Evolutionary conservation across 805 yeast genomes (phyloP), one percentile per base, ranked within the genome.

Genomic region (Metschnikowia hibisci): DNA sequence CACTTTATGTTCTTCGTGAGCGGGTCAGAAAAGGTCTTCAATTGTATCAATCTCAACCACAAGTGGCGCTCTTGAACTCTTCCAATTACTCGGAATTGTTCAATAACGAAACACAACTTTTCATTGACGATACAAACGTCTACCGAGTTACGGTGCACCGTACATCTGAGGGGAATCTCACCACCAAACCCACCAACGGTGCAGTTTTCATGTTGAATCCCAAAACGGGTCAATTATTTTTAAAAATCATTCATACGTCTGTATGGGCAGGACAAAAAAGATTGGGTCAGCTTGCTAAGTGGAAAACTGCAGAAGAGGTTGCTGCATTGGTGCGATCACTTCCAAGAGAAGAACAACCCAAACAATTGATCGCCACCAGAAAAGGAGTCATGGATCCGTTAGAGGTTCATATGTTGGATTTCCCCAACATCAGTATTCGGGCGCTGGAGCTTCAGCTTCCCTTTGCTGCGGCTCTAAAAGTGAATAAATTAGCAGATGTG

Each of bases 281-380:
- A 55, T 73, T 91, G 47, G 84, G 93, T 23, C 97, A 93, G 58
- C 67, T 93, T 51, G 90, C 98, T 1, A 93, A 93, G 60, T 93
- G 99, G 99, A 93, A 91, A 61, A 82, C 98, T 1, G 98, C 99
- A 0, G 99, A 93, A 64, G 98, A 91, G 63, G 95, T 88, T 16
- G 91, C 96, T 12, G 95, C 96, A 0, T 69, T 93, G 50, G 77
- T 93, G 14, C 74, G 96, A 33, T 87, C 97, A 0, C 66, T 93
- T 42, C 97, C 97, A 0, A 74, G 80, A 42, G 97, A 91, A 56
- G 96, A 93, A 63, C 96, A 89, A 56, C 99, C 99, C 2, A 85
- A 85, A 56, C 96, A 90, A 63, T 68, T 93, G 46, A 85, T 93
- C 58, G 90, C 87, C 8, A 86, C 96, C 0, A 73, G 98, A 55